A percentile compares a stretch with the other conserved stretches of the same genome.
These are phyloP conservation scores for Hypoxylon sp. DNA, from an alignment of 2,329 filamentous ascomycete species.

Conservation along the genomic window DNA sequence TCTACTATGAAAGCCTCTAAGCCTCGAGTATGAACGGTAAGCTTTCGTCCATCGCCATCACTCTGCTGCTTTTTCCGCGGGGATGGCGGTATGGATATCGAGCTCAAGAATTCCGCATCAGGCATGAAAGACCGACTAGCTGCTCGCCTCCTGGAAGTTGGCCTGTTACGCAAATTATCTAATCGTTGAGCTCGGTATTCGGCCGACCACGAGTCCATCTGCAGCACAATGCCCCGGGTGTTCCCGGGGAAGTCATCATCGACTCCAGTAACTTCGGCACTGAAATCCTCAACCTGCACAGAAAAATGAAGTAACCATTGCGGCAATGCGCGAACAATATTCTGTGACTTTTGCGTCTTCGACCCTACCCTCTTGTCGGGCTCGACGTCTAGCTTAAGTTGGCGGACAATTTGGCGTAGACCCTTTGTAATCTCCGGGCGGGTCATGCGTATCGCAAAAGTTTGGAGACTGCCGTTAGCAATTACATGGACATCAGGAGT, in stretches of 20 bases:
- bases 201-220: conserved; percentile 88
- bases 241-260: conserved; percentile 87
- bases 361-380: conserved; percentile 70
- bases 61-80: conserved; percentile 69
- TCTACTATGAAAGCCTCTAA: conserved; percentile 94
- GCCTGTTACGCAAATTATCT: conserved; percentile 72
- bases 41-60: conserved; percentile 81
- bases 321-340: conserved; percentile 84
- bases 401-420: conserved; percentile 89
- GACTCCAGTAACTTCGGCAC: conserved; percentile 89
- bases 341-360: conserved; percentile 69
- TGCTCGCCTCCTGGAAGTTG: conserved; percentile 76
- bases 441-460: conserved; percentile 90
- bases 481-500: conserved; percentile 88
- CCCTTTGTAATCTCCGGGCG: conserved; percentile 94
- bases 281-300: conserved; percentile 90
- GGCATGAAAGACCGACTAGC: conserved; percentile 80
- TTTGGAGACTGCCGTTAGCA: conserved; percentile 84
- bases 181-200: conserved; percentile 89
- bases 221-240: conserved; percentile 85
- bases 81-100: conserved; percentile 65
- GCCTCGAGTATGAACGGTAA: conserved; percentile 85
- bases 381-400: conserved; percentile 80
- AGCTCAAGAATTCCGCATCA: conserved; percentile 74
- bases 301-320: conserved; percentile 87